phyloP scores from a whole-genome alignment of 768 basidiomycete genomes.

The Chalciporus piperatus region DNA sequence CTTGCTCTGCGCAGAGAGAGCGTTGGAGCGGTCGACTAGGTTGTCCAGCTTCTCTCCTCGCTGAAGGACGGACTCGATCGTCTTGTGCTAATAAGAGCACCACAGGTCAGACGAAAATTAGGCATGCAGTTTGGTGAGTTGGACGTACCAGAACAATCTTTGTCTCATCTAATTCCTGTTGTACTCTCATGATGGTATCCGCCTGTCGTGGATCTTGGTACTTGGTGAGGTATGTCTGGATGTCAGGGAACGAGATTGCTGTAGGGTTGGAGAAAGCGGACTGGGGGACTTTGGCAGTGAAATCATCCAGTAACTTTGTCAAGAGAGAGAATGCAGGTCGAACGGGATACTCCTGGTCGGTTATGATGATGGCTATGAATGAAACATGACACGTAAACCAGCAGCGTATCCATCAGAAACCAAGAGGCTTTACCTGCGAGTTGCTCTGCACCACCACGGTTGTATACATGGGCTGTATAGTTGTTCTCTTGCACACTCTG shows the following conservation, averaged over 20 bases:
- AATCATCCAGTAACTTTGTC: constrained; percentile 91
- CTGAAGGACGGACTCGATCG: constrained; percentile 94
- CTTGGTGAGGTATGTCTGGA: constrained; percentile 76
- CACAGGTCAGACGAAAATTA: background rate
- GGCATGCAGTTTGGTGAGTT: background rate
- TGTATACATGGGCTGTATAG: constrained; percentile 92
- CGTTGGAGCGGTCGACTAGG: constrained; percentile 89
- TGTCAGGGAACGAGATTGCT: constrained; percentile 73
- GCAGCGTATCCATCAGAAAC: background rate
- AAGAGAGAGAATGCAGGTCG: constrained; percentile 95
- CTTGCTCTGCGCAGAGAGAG: constrained; percentile 87
- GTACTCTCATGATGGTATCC: constrained; percentile 97
- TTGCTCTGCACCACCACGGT: constrained; percentile 81
- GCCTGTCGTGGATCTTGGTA: constrained; percentile 98
- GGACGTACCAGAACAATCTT: constrained; percentile 90
- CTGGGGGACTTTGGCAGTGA: constrained; percentile 74
- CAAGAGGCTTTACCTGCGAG: constrained; percentile 64
- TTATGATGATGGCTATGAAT: constrained; percentile 77
- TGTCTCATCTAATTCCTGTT: constrained; percentile 97
- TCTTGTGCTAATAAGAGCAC: constrained; percentile 82
- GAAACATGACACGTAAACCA: constrained; percentile 1
- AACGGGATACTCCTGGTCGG: constrained; percentile 95
- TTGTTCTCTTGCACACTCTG: constrained; percentile 94
- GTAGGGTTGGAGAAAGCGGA: constrained; percentile 62
- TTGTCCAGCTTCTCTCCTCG: constrained; percentile 97